Conservation (phyloP, 1,139 yeast species). For the Suhomyces taliae region DNA sequence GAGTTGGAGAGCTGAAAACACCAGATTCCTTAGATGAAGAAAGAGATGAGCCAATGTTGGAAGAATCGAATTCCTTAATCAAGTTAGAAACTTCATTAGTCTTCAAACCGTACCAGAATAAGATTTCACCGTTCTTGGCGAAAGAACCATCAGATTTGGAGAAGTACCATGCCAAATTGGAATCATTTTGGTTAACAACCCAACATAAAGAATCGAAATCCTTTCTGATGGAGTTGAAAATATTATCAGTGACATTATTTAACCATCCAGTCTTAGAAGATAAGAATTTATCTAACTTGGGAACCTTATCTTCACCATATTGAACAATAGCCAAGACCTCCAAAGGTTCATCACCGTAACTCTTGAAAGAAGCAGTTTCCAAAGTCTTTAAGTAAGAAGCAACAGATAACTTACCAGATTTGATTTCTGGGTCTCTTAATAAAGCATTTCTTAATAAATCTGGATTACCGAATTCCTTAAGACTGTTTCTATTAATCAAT, state of each 20-base stretch:
- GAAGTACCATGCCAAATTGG: conserved; percentile 90
- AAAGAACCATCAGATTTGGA: conserved; percentile 92
- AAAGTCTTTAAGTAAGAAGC: conserved; percentile 79
- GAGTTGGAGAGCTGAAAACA: conserved; percentile 38
- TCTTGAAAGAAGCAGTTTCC: conserved; percentile 63
- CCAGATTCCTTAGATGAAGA: conserved; percentile 45
- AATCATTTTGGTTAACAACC: conserved; percentile 88
- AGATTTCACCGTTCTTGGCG: conserved; percentile 81
- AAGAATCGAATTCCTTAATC: conserved; percentile 61
- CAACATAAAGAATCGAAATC: conserved; percentile 78
- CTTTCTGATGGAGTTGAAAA: conserved; percentile 77
- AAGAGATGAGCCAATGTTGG: conserved; percentile 36
- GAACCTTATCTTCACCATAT: conserved; percentile 45
- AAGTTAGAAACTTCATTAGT: conserved; percentile 63
- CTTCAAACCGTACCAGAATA: conserved; percentile 92
- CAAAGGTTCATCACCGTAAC: conserved; percentile 94
- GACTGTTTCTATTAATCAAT: conserved; percentile 66
- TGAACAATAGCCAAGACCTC: conserved; percentile 89
- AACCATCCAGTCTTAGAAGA: conserved; percentile 94
- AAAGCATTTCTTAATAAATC: conserved; percentile 77
- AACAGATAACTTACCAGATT: conserved; percentile 69
- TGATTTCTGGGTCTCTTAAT: conserved; percentile 72
- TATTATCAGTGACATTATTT: conserved; percentile 93
- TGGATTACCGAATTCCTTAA: conserved; percentile 72
- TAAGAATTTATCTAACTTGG: conserved; percentile 84